These are phyloP conservation scores for Picochlorum sp. DNA, from an alignment of 139 green algal genomes.

Conservation along the genomic window DNA sequence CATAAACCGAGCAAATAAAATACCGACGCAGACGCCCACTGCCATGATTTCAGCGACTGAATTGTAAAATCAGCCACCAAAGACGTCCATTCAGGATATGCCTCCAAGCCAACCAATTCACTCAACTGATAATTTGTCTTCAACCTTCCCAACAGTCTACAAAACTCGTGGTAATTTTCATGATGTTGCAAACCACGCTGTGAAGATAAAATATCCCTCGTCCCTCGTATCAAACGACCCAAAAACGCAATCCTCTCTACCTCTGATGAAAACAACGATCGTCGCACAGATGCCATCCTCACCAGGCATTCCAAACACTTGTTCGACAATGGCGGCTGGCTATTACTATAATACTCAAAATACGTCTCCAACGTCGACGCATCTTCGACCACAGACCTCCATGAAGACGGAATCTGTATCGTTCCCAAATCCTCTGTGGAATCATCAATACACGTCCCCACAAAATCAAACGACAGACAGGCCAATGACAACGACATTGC, in stretches of 20 bases:
- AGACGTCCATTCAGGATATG: constrained; percentile 89
- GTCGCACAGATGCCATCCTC: constrained; percentile 79
- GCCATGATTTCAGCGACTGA: constrained; percentile 65
- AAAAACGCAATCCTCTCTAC: constrained; percentile 78
- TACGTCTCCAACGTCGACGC: constrained; percentile 79
- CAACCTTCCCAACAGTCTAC: constrained; percentile 83
- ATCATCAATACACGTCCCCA: constrained; percentile 93
- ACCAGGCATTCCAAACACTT: constrained; percentile 73
- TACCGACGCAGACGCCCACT: constrained; percentile 67
- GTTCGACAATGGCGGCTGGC: constrained; percentile 69
- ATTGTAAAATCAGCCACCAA: constrained; percentile 88
- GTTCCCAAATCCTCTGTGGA: constrained; percentile 87
- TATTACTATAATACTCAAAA: constrained; percentile 77
- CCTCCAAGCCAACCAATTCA: constrained; percentile 76
- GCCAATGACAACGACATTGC: constrained; percentile 65
- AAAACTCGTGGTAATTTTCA: constrained; percentile 96
- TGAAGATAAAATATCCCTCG: constrained; percentile 52
- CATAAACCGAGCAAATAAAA: constrained; percentile 92
- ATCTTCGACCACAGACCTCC: constrained; percentile 73
- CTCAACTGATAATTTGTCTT: constrained; percentile 98
- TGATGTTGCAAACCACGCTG: constrained; percentile 74
- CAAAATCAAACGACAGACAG: constrained; percentile 97
- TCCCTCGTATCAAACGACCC: constrained; percentile 47
- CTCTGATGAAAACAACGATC: constrained; percentile 85
- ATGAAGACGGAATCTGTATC: constrained; percentile 73